phyloP scores from a whole-genome alignment of 202 grass and related monocot genomes.

The Alloteropsis angusta region DNA sequence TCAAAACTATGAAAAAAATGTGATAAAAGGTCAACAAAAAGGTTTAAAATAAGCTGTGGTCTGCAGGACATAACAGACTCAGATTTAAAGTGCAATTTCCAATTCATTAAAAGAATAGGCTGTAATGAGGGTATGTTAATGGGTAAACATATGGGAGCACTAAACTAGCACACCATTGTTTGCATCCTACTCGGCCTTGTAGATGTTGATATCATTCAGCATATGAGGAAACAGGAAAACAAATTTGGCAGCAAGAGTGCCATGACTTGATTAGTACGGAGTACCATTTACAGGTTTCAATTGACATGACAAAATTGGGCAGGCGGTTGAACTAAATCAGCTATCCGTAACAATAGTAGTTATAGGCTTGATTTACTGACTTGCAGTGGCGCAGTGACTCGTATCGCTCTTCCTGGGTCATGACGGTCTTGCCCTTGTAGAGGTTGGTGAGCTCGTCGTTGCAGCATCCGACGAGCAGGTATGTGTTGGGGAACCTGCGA shows the following conservation, averaged over 20 bases:
- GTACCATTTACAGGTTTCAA: neutral
- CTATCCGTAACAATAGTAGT: too few relatives aligned
- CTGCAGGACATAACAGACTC: neutral
- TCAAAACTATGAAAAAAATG: neutral
- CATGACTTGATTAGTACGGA: neutral
- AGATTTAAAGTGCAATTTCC: neutral
- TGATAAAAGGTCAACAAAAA: neutral
- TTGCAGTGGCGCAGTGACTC: conserved; percentile 97
- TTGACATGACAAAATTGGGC: neutral
- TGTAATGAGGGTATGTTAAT: neutral
- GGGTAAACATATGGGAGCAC: neutral
- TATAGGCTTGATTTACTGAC: conserved; percentile 22
- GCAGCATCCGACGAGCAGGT: conserved; percentile 88
- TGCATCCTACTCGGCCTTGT: too few relatives aligned
- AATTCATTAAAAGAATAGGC: neutral
- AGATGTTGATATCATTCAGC: neutral
- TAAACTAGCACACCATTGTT: neutral
- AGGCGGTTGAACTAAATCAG: neutral
- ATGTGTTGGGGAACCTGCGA: conserved; percentile 90
- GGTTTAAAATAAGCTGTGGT: neutral
- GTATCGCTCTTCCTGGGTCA: conserved; percentile 82
- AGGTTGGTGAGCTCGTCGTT: conserved; percentile 77
- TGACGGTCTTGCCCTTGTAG: conserved; percentile 99
- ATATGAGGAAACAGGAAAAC: neutral
- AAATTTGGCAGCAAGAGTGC: neutral